Evolutionary conservation across 805 yeast genomes (phyloP).

Genomic region (Pichia insulana): DNA sequence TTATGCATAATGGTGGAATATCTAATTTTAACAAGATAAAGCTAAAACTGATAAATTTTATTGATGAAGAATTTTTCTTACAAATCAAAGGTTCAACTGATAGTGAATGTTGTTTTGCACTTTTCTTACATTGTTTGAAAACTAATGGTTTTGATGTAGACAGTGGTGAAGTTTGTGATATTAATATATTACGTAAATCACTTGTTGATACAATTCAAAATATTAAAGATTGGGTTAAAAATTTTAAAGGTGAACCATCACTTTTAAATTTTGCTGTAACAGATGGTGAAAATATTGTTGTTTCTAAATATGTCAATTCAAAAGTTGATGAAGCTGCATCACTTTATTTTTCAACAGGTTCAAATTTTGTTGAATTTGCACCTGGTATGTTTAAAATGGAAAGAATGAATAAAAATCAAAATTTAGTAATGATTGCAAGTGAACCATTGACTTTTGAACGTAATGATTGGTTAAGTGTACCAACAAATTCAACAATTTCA

Average conservation of each 20-base stretch:
- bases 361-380: conserved; percentile 78
- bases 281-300: conserved; percentile 81
- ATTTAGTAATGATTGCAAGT: conserved; percentile 88
- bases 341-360: conserved; percentile 87
- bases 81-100: conserved; percentile 90
- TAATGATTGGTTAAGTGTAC: conserved; percentile 96
- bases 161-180: conserved; percentile 27
- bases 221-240: conserved; percentile 74
- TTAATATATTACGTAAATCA: conserved; percentile 55
- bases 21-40: conserved; percentile 67
- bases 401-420: conserved; percentile 83
- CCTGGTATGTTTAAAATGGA: conserved; percentile 95
- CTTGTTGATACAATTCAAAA: conserved; percentile 62
- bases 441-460: conserved; percentile 96
- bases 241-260: conserved; percentile 60
- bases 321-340: conserved; percentile 94
- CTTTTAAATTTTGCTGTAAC: conserved; percentile 90
- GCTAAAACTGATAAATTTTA: conserved; percentile 57
- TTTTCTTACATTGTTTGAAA: conserved; percentile 68
- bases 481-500: conserved; percentile 81
- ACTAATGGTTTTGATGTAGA: conserved; percentile 70
- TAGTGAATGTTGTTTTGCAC: conserved; percentile 90
- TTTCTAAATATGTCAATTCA: conserved; percentile 81
- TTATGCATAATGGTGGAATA: conserved; percentile 96
- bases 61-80: conserved; percentile 73